Evolutionary conservation across 139 green algal species (phyloP).

Genomic region (Closterium sp.): DNA sequence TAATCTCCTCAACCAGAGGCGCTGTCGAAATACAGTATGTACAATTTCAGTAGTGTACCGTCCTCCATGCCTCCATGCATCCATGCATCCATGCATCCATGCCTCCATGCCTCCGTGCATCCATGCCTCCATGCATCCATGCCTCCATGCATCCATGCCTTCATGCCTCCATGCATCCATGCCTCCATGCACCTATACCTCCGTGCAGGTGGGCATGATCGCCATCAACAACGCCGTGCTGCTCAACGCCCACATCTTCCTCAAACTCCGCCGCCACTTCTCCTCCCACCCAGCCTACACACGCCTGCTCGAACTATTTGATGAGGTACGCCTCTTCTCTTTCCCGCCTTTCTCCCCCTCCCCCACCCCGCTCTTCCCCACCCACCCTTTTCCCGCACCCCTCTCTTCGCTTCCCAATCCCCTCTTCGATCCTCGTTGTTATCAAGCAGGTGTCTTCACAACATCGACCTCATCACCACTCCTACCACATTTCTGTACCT

Average conservation of each 20-base stretch:
- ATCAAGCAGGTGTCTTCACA: too few relatives aligned
- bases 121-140: background rate
- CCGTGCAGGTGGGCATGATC: slow-evolving; percentile 80
- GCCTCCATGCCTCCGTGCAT: too few relatives aligned
- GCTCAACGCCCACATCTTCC: slow-evolving; percentile 92
- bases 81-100: too few relatives aligned
- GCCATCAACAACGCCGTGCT: slow-evolving; percentile 98
- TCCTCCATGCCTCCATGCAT: too few relatives aligned
- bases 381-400: background rate
- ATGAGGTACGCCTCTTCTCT: slow-evolving; percentile 13
- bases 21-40: too few relatives aligned
- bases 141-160: slow-evolving; percentile 35
- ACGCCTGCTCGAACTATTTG: slow-evolving; percentile 89
- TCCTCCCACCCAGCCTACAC: slow-evolving; percentile 58
- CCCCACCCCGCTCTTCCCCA: background rate
- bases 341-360: background rate
- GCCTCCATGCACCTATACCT: background rate
- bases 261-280: slow-evolving; percentile 73
- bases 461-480: too few relatives aligned
- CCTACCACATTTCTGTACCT: too few relatives aligned
- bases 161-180: too few relatives aligned
- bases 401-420: background rate
- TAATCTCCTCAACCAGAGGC: too few relatives aligned
- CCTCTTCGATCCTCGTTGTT: too few relatives aligned
- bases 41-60: too few relatives aligned